Evolutionary conservation across 2,329 filamentous ascomycete species (phyloP).

Genomic region (Chaetomium sp.): DNA sequence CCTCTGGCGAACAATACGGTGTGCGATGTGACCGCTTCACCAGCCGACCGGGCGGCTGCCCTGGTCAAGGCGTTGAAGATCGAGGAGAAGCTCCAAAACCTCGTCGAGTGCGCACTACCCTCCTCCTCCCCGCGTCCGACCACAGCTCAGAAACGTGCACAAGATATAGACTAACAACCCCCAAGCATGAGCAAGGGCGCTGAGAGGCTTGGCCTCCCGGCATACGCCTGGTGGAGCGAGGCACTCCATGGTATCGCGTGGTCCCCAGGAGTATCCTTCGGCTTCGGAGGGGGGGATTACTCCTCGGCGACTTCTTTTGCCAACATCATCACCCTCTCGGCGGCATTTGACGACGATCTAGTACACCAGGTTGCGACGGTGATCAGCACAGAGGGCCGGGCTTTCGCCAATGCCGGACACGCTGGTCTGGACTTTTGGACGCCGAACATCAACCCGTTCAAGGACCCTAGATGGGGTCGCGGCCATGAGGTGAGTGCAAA

Average conservation of each 20-base stretch:
- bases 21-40: conserved; percentile 17
- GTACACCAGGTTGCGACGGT: conserved; percentile 50
- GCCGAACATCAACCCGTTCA: conserved; percentile 61
- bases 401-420: conserved; percentile 54
- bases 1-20: conserved; percentile 18
- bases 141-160: too few species aligned
- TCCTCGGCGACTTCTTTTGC: conserved; percentile 60
- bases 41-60: conserved; percentile 18
- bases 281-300: conserved; percentile 41
- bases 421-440: conserved; percentile 56
- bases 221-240: conserved; percentile 53
- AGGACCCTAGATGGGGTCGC: conserved; percentile 57
- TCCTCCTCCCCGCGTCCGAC: not conserved
- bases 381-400: conserved; percentile 54
- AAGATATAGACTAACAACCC: not conserved
- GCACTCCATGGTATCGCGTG: conserved; percentile 51
- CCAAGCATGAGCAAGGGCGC: conserved; percentile 36
- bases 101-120: conserved; percentile 18
- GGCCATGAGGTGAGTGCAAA: conserved; percentile 41
- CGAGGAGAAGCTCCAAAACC: conserved; percentile 22
- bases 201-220: conserved; percentile 46
- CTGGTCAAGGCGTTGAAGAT: conserved; percentile 20
- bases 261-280: conserved; percentile 48
- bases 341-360: conserved; percentile 57
- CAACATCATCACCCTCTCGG: conserved; percentile 54